Evolutionary conservation across 2,329 filamentous ascomycete genomes (phyloP).

Genomic region (Ophidiomyces ophidiicola): DNA sequence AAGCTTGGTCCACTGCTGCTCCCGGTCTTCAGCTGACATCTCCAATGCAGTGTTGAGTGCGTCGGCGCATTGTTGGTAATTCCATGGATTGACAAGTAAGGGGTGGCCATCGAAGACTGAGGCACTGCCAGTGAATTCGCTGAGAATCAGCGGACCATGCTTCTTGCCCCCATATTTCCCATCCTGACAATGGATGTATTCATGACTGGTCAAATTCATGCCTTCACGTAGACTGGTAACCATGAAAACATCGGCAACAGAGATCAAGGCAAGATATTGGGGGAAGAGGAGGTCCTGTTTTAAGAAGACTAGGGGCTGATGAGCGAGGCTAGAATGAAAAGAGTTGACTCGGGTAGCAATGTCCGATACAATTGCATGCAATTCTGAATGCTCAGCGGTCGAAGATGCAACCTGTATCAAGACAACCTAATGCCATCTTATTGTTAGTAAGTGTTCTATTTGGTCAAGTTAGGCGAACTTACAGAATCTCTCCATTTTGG

Average conservation of each 20-base stretch:
- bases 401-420: constrained; percentile 90
- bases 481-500: constrained; percentile 72
- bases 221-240: constrained; percentile 91
- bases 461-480: constrained; percentile 14
- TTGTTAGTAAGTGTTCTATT: not conserved
- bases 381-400: constrained; percentile 72
- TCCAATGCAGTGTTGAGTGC: constrained; percentile 74
- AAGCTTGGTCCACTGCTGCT: constrained; percentile 60
- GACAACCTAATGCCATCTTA: constrained; percentile 46
- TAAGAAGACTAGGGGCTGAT: constrained; percentile 84
- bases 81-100: constrained; percentile 86
- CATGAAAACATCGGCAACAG: constrained; percentile 81
- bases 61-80: constrained; percentile 76
- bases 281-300: constrained; percentile 89
- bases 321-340: constrained; percentile 75
- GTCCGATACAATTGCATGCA: constrained; percentile 79
- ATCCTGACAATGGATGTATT: constrained; percentile 88
- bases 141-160: constrained; percentile 79
- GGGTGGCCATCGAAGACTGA: constrained; percentile 71
- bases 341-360: constrained; percentile 94
- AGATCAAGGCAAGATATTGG: constrained; percentile 83
- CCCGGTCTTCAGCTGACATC: constrained; percentile 64
- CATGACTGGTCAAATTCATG: constrained; percentile 93
- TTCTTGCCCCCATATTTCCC: constrained; percentile 62
- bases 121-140: constrained; percentile 87